Base-by-base conservation (phyloP, 2,329 filamentous ascomycete species). In the Fusarium sororula region DNA sequence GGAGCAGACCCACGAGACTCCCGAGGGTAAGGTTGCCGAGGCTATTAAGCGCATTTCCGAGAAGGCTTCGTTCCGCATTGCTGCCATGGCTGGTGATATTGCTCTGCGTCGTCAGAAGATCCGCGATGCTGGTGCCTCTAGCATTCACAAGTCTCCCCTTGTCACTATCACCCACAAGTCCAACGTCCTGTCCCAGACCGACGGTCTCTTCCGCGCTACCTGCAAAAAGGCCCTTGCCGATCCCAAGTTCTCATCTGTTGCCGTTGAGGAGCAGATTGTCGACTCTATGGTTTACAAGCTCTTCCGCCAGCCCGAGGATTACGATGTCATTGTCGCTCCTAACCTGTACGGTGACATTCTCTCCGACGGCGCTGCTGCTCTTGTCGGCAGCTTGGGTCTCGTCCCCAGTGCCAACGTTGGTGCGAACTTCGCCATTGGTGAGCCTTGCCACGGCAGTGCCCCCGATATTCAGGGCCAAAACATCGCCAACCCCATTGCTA, bases 271-370 rank as follows among this genome's bases (percentile, higher is more conserved):
- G 88, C 96, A 99, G 87, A 99, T 99, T 78, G 96, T 99, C 73
- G 96, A 99, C 85, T 96, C 93, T 71, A 99, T 99, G 96, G 95
- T 98, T 66, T 98, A 98, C 90, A 98, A 98, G 88, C 93, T 99
- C 65, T 98, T 98, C 91, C 94, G 96, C 72, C 94, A 98, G 85
- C 96, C 96, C 48, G 89, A 92, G 80, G 93, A 92, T 80, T 99
- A 98, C 90, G 96, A 99, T 83, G 96, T 98, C 76, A 97, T 99
- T 78, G 96, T 99, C 53, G 96, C 96, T 14, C 96, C 96, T 59
- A 98, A 98, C 86, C 89, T 99, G 70, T 98, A 99, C 85, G 96
- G 96, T 76, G 96, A 99, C 84, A 96, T 99, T 77, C 88, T 99
- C 44, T 98, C 95, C 5, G 96, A 99, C 83, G 96, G 95, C 75